phyloP scores from a whole-genome alignment of 2,329 filamentous ascomycete genomes.

The Myriosclerotinia duriaeana region DNA sequence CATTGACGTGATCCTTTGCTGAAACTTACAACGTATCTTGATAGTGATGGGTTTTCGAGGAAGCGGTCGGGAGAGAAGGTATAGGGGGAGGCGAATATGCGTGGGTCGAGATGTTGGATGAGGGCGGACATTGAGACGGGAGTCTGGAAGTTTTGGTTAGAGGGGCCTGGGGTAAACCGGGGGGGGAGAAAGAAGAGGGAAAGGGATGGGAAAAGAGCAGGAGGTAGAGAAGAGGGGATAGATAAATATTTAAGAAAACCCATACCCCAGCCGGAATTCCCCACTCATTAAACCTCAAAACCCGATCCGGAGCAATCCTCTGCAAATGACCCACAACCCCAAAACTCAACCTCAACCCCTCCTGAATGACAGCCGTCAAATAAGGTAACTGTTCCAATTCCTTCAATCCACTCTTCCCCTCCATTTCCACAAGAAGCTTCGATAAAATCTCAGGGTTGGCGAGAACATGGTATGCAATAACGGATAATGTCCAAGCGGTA shows the following conservation, averaged over 20 bases:
- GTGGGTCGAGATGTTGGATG: slow-evolving; percentile 45
- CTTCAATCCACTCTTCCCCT: slow-evolving; percentile 26
- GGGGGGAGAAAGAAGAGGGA: no score
- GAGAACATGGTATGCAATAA: slow-evolving; percentile 43
- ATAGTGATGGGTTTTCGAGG: slow-evolving; percentile 35
- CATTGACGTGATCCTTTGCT: slow-evolving; percentile 46
- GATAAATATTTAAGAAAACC: not conserved
- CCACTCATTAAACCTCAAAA: slow-evolving; percentile 30
- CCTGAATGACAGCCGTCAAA: slow-evolving; percentile 41
- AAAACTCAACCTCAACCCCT: slow-evolving; percentile 41
- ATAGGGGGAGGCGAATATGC: slow-evolving; percentile 43
- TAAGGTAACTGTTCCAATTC: slow-evolving; percentile 38
- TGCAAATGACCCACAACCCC: slow-evolving; percentile 39
- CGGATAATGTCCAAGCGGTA: slow-evolving; percentile 40
- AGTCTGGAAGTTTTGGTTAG: slow-evolving; percentile 34
- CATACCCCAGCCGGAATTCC: slow-evolving; percentile 24
- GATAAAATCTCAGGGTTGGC: slow-evolving; percentile 37
- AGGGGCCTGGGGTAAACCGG: not conserved
- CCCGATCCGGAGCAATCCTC: slow-evolving; percentile 33
- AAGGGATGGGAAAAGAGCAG: no score
- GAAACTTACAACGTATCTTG: slow-evolving; percentile 45
- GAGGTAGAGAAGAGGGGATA: not conserved
- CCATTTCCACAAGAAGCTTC: slow-evolving; percentile 42
- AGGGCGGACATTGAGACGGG: slow-evolving; percentile 45
- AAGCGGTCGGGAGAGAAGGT: slow-evolving; percentile 46